Base-by-base conservation (phyloP, 352 stramenopile species). In the Phytophthora tentaculata region DNA sequence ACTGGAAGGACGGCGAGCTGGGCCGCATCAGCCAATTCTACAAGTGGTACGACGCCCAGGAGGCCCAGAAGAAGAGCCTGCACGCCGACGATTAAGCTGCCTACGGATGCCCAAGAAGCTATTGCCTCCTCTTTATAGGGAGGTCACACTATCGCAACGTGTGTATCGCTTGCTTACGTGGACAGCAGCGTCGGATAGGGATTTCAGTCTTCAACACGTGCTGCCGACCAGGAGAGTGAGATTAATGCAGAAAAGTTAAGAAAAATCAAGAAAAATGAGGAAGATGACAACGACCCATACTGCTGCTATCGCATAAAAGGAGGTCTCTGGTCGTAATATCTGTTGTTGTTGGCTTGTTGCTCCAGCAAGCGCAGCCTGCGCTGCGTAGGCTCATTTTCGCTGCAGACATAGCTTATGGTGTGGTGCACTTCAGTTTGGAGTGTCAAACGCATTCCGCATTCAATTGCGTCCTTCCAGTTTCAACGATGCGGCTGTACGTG, bases 11-110 rank as follows among this genome's bases (percentile, higher is more conserved):
- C 64, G 67, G 59, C 49, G 81, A 94, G 70, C 68, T 96, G 61
- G 81, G 87, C 70, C 83, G 83, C 73, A 92, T 91, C 67, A 79
- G 79, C 67, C 62, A 69, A 63, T 96, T 81, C 80, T 96, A 96
- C 81, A 89, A 90, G 81, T 90, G 81, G 71, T 84, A 92, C 73
- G 84, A 94, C 62, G 65, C 67, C 53, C 81, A 92, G 71, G 74
- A 94, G 73, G 64, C 74, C 55, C 87, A 88, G 73, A 92, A 90
- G 83, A 74, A 71, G 29, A 57, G 74, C 23, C 19, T 73, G 13
- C 54, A 73, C 59, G 62, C 67, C 64, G 69, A 73, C 59, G 79
- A 90, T 64, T 72, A 77, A 71, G 32, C 45, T 37, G 24, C n/a
- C n/a, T 5, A 5, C 9, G 5, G 32, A 43, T n/a, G 44, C 39